These are phyloP conservation scores for Anisogramma anomala DNA, from an alignment of 2,329 filamentous ascomycete genomes.

Conservation along the genomic window DNA sequence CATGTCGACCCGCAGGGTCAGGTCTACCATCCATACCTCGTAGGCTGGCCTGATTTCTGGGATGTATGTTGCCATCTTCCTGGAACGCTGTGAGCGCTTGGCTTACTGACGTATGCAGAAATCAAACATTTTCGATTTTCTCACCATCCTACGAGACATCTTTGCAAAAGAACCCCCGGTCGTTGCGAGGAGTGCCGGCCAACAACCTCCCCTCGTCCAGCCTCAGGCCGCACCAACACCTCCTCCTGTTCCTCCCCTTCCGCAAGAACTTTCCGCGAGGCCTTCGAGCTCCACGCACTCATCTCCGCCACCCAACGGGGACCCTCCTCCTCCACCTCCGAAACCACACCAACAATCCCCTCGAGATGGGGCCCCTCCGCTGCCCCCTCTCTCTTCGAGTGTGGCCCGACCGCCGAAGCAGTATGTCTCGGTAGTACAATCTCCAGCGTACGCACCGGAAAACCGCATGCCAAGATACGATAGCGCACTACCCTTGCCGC, in stretches of 20 bases:
- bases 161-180: slow-evolving; percentile 95
- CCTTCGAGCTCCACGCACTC: slow-evolving; percentile 26
- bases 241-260: slow-evolving; percentile 61
- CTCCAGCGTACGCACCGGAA: slow-evolving; percentile 15
- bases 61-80: slow-evolving; percentile 51
- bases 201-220: slow-evolving; percentile 26
- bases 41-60: slow-evolving; percentile 80
- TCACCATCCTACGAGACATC: slow-evolving; percentile 70
- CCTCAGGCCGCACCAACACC: slow-evolving; percentile 30
- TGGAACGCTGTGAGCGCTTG: not conserved
- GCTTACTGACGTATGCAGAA: slow-evolving; percentile 42
- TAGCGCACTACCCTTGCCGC: slow-evolving; percentile 22
- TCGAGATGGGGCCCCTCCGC: slow-evolving; percentile 20
- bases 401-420: slow-evolving; percentile 17
- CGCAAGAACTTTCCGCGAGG: slow-evolving; percentile 46
- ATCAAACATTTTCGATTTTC: slow-evolving; percentile 71
- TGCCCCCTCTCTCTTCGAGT: slow-evolving; percentile 26
- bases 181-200: slow-evolving; percentile 54
- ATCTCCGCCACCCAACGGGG: slow-evolving; percentile 22
- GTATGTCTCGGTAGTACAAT: slow-evolving; percentile 10
- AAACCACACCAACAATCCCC: slow-evolving; percentile 32
- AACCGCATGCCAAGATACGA: slow-evolving; percentile 25
- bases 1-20: slow-evolving; percentile 89
- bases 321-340: slow-evolving; percentile 42
- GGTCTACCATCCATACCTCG: slow-evolving; percentile 91